Evolutionary conservation across 2,329 filamentous ascomycete genomes (phyloP).

Genomic region (Lecanicillium sp.): DNA sequence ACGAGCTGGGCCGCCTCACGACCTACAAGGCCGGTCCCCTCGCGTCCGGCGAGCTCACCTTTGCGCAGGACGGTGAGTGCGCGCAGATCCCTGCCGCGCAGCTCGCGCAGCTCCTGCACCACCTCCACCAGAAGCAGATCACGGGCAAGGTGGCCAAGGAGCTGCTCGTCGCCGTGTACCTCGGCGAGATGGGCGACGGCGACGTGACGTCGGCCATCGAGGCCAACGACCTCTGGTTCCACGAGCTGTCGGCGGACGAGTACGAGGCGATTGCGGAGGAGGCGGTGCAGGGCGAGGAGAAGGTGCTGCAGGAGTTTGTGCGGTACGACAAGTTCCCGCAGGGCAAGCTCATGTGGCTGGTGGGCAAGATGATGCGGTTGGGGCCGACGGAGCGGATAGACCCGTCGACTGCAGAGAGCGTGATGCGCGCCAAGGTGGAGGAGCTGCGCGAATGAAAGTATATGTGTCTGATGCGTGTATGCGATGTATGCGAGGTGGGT

Average conservation of each 20-base stretch:
- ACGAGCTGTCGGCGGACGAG: conserved; percentile 41
- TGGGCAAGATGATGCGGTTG: conserved; percentile 52
- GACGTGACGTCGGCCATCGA: conserved; percentile 39
- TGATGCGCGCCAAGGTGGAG: conserved; percentile 29
- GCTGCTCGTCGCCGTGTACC: conserved; percentile 47
- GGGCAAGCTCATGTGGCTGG: conserved; percentile 55
- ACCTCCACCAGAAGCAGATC: conserved; percentile 43
- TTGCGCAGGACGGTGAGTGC: conserved; percentile 43
- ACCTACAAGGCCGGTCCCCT: conserved; percentile 38
- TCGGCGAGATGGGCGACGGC: conserved; percentile 38
- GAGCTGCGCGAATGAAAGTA: not conserved
- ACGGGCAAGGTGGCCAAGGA: conserved; percentile 54
- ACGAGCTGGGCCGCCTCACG: conserved; percentile 66
- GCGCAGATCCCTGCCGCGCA: conserved; percentile 38
- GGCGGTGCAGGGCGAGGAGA: conserved; percentile 40
- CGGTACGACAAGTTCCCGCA: conserved; percentile 42
- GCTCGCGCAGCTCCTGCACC: conserved; percentile 46
- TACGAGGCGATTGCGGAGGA: conserved; percentile 42
- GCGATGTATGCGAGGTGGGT: not conserved
- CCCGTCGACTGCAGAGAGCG: conserved; percentile 42
- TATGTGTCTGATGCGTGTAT: too few species aligned
- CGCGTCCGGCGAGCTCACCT: conserved; percentile 37
- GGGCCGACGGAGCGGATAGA: conserved; percentile 51
- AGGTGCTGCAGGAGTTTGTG: conserved; percentile 41
- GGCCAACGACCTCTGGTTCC: conserved; percentile 47